Conservation (phyloP, 2,329 filamentous ascomycete genomes). For the Xylariales sp. region DNA sequence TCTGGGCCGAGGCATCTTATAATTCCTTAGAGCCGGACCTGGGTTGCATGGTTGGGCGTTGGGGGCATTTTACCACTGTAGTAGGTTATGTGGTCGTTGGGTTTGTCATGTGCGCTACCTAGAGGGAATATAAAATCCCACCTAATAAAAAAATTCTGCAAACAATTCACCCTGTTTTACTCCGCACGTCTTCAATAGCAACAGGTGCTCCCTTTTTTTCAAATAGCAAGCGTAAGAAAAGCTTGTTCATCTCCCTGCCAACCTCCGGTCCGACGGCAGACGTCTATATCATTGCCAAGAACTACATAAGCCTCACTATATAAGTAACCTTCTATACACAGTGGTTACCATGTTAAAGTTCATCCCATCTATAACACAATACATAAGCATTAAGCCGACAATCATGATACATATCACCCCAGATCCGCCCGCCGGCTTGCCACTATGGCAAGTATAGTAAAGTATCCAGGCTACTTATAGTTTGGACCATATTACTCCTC, state of each 20-base stretch:
- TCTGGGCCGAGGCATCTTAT: constrained; percentile 25
- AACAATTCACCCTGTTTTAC: constrained; percentile 20
- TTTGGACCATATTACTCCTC: not conserved
- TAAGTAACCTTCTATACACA: too few relatives aligned
- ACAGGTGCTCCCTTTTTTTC: too few relatives aligned
- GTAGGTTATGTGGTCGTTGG: constrained; percentile 27
- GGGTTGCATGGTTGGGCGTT: constrained; percentile 39
- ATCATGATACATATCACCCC: too few relatives aligned
- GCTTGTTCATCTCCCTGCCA: not conserved
- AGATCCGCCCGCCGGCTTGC: too few relatives aligned
- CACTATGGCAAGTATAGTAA: not conserved
- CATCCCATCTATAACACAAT: too few relatives aligned
- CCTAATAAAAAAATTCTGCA: constrained; percentile 32
- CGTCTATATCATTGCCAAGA: too few relatives aligned
- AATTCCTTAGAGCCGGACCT: constrained; percentile 35
- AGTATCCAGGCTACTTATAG: not conserved
- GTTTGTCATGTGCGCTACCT: constrained; percentile 33
- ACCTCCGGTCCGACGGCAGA: too few relatives aligned
- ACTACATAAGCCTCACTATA: too few relatives aligned
- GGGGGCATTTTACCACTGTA: constrained; percentile 25
- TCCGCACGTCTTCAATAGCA: too few relatives aligned
- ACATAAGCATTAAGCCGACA: too few relatives aligned
- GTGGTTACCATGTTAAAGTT: too few relatives aligned
- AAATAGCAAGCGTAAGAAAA: too few relatives aligned
- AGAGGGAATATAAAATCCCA: constrained; percentile 33